Conservation (phyloP, 1,139 yeast genomes). For the Pichia sp. region DNA sequence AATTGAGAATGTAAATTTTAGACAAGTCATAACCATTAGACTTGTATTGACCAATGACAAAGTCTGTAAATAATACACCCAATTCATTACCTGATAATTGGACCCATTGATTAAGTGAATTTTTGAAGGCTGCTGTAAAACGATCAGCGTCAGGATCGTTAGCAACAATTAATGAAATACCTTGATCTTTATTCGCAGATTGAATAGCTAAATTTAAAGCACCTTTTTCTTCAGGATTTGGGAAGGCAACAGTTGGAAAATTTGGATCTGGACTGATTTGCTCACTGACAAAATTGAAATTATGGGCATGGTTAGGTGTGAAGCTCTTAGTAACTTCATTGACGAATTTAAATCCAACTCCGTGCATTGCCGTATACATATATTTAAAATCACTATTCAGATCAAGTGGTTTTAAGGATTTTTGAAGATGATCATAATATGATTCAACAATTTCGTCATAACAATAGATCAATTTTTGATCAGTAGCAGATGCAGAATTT, state of each 20-base stretch:
- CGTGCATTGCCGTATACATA: slow-evolving; percentile 93
- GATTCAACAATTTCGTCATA: slow-evolving; percentile 26
- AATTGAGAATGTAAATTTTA: slow-evolving; percentile 62
- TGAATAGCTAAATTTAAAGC: slow-evolving; percentile 70
- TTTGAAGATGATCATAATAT: slow-evolving; percentile 34
- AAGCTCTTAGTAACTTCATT: slow-evolving; percentile 20
- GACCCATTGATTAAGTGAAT: slow-evolving; percentile 48
- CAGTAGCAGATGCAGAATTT: not conserved
- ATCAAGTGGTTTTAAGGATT: slow-evolving; percentile 26
- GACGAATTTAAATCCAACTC: slow-evolving; percentile 66
- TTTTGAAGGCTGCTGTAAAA: slow-evolving; percentile 68
- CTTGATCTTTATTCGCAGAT: slow-evolving; percentile 45
- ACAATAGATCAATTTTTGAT: slow-evolving; percentile 19
- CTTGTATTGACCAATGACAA: slow-evolving; percentile 32
- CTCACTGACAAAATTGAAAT: slow-evolving; percentile 38
- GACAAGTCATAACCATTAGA: slow-evolving; percentile 21
- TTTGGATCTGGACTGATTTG: slow-evolving; percentile 77
- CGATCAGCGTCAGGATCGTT: slow-evolving; percentile 98
- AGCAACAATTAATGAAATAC: slow-evolving; percentile 58
- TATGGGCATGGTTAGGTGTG: not conserved
- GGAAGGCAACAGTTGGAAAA: slow-evolving; percentile 80
- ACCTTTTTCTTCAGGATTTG: slow-evolving; percentile 94
- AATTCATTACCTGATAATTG: slow-evolving; percentile 90
- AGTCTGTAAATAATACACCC: slow-evolving; percentile 77
- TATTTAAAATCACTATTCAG: slow-evolving; percentile 34